These are phyloP conservation scores for Didymella keratinophila DNA, from an alignment of 2,329 filamentous ascomycete species.

Conservation along the genomic window DNA sequence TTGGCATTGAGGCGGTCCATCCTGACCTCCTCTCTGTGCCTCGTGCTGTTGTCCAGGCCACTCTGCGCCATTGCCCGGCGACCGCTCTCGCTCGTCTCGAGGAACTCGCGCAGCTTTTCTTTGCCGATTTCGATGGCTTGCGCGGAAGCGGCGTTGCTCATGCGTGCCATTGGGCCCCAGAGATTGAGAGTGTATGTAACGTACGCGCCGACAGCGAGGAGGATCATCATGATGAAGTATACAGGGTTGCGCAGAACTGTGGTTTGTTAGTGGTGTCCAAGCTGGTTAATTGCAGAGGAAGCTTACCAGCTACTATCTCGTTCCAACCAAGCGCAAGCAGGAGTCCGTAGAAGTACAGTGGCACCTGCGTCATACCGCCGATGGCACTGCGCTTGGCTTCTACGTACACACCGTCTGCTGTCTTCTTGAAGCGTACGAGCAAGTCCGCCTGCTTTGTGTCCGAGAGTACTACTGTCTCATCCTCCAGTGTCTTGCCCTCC, in stretches of 20 bases:
- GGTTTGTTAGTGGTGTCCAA: slow-evolving; percentile 21
- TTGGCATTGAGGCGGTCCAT: slow-evolving; percentile 54
- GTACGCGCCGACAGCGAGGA: slow-evolving; percentile 79
- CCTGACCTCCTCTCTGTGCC: slow-evolving; percentile 35
- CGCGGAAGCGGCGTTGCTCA: slow-evolving; percentile 85
- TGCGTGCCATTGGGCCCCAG: slow-evolving; percentile 93
- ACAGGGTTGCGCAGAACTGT: slow-evolving; percentile 90
- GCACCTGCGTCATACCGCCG: slow-evolving; percentile 91
- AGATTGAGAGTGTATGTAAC: slow-evolving; percentile 93
- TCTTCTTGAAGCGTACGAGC: slow-evolving; percentile 96
- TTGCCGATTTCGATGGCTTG: slow-evolving; percentile 93
- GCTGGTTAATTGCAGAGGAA: slow-evolving; percentile 1
- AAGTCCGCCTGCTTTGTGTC: slow-evolving; percentile 92
- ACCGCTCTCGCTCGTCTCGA: slow-evolving; percentile 86
- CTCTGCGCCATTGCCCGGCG: slow-evolving; percentile 81
- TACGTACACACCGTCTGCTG: slow-evolving; percentile 95
- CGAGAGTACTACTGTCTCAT: slow-evolving; percentile 94
- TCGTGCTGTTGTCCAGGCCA: slow-evolving; percentile 15
- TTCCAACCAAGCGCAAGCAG: slow-evolving; percentile 97
- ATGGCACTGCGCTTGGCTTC: slow-evolving; percentile 97
- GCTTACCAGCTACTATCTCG: slow-evolving; percentile 89
- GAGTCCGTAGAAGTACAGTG: slow-evolving; percentile 91
- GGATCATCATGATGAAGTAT: slow-evolving; percentile 87
- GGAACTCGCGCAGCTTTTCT: slow-evolving; percentile 86
- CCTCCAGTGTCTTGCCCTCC: slow-evolving; percentile 90